phyloP scores from a whole-genome alignment of 352 stramenopile species.

The Phytopythium delawarense region DNA sequence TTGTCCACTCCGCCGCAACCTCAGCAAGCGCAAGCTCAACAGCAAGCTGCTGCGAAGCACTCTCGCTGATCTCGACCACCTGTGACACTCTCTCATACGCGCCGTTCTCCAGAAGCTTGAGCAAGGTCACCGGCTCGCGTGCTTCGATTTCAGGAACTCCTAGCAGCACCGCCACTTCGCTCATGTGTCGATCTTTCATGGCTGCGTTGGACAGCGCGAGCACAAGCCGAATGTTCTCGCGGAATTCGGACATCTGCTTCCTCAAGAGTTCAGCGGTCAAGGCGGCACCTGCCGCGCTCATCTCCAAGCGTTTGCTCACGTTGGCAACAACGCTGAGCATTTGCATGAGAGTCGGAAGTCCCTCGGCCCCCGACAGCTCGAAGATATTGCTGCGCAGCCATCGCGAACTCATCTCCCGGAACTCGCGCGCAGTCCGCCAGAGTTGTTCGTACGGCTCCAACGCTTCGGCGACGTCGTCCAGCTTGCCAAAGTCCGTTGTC shows the following conservation, averaged over 20 bases:
- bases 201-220: conserved; percentile 59
- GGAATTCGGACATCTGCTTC: conserved; percentile 79
- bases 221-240: conserved; percentile 59
- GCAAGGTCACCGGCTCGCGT: conserved; percentile 48
- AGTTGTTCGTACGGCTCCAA: conserved; percentile 76
- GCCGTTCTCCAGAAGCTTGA: conserved; percentile 72
- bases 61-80: conserved; percentile 61
- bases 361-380: conserved; percentile 56
- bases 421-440: conserved; percentile 67
- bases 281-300: conserved; percentile 48
- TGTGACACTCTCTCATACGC: conserved; percentile 43
- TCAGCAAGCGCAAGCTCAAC: conserved; percentile 43
- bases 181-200: conserved; percentile 63
- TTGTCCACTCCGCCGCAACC: conserved; percentile 49
- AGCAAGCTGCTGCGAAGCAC: conserved; percentile 60
- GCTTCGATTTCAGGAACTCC: conserved; percentile 42
- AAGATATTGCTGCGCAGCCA: conserved; percentile 69
- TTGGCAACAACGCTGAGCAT: conserved; percentile 53
- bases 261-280: conserved; percentile 70
- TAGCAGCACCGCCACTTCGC: conserved; percentile 45
- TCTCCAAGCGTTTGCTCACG: conserved; percentile 51
- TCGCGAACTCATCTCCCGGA: conserved; percentile 60
- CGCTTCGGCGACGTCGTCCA: conserved; percentile 71
- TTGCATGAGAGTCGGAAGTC: conserved; percentile 34
- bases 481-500: conserved; percentile 57